Base-by-base conservation (phyloP, 768 basidiomycete species). In the Serpula lacrymans region DNA sequence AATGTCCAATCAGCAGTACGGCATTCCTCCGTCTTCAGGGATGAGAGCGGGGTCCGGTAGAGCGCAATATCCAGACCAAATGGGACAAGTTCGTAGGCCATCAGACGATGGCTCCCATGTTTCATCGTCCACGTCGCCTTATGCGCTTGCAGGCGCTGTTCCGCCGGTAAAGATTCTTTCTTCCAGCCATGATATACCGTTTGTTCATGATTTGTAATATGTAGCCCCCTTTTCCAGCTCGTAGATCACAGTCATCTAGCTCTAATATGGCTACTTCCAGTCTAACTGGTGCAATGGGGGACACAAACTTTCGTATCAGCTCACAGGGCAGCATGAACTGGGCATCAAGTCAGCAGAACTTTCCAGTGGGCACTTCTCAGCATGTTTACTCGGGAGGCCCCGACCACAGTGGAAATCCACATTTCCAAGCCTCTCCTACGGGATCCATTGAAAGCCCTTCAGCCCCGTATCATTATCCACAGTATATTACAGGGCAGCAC, bases 251-350 rank as follows among this genome's bases (percentile, higher is more conserved):
- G 38, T 58, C 68, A 23, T 58, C 65, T 33, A 59, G 66, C 14
- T 72, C 77, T 1, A 63, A 56, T 54, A 71, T 71, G 35, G 75
- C 69, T 39, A 60, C 67, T 1, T 74, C 71, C 29, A 70, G 68
- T 48, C 64, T 87, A 42, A 76, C 75, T 20, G 80, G 80, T 42
- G 82, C 84, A 18, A 76, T 86, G 60, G 80, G 78, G 36, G 78
- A 81, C 36, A 44, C 68, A 20, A 62, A 67, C 58, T 54, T 70
- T 27, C 63, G 8, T 23, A 33, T 7, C 47, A 46, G 48, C 14
- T 27, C 11, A 11, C 45, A n/a, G 41, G 34, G 20, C 39, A 41
- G 16, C 43, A 34, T 9, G 32, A 38, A 20, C 39, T 41, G 23
- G 7, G 16, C 20, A 20, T 17, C 10, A 18, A 25, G 16, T 26